phyloP scores from a whole-genome alignment of 495 filamentous ascomycete species.

The Friedmanniomyces endolithicus region DNA sequence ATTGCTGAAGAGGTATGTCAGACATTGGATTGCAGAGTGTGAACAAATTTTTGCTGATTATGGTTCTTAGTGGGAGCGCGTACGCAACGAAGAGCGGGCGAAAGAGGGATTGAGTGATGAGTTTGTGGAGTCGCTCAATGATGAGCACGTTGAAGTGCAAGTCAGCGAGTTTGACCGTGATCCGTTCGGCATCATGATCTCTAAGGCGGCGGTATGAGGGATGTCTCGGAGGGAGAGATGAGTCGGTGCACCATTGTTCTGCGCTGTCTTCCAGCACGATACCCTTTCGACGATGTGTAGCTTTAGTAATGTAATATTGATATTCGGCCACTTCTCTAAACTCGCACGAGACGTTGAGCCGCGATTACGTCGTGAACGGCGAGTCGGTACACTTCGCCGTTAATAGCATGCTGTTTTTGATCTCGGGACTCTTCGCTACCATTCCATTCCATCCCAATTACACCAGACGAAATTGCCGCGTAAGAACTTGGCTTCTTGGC shows the following conservation, averaged over 20 bases:
- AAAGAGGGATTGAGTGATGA: conserved; percentile 29
- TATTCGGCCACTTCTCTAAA: too few species aligned
- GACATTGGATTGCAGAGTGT: background rate
- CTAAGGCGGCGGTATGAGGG: conserved; percentile 26
- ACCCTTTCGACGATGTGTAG: background rate
- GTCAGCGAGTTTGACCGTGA: conserved; percentile 73
- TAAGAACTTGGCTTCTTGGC: conserved; percentile 32
- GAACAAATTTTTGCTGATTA: background rate
- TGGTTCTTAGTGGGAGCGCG: conserved; percentile 31
- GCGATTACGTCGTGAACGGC: too few species aligned
- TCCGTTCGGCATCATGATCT: conserved; percentile 56
- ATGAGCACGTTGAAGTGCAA: conserved; percentile 47
- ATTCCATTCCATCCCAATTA: conserved; percentile 48
- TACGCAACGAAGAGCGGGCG: conserved; percentile 32
- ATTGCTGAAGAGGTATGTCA: conserved; percentile 37
- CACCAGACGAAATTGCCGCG: conserved; percentile 38
- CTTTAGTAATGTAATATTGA: too few species aligned
- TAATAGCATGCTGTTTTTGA: conserved; percentile 21
- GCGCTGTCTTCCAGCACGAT: background rate
- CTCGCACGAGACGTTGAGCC: too few species aligned
- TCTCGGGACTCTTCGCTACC: conserved; percentile 31
- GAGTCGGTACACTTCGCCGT: conserved; percentile 8
- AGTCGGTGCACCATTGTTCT: background rate
- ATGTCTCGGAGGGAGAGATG: background rate
- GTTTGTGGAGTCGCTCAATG: conserved; percentile 36